Conservation (phyloP, 306 rosid genomes). For the Ochetophila trinervis region DNA sequence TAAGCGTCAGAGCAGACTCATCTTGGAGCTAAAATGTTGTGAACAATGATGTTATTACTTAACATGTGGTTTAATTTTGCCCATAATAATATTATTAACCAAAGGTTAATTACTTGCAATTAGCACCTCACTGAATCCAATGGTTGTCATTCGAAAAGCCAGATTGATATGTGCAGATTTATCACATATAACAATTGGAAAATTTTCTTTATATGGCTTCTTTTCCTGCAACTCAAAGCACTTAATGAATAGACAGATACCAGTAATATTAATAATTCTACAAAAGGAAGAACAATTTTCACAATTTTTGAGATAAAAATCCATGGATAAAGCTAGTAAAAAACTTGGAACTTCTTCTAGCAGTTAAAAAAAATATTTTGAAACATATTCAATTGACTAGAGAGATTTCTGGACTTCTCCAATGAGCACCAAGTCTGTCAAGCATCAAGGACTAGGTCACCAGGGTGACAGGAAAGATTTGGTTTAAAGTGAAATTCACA, state of each 20-base stretch:
- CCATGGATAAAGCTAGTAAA: neutral
- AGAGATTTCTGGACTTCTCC: conserved; percentile 13
- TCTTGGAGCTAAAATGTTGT: conserved; percentile 64
- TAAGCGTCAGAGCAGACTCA: conserved; percentile 65
- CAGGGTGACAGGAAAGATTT: neutral
- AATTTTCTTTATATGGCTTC: conserved; percentile 53
- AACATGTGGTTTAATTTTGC: neutral
- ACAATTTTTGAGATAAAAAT: conserved; percentile 4
- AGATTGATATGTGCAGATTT: conserved; percentile 58
- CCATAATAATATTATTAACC: neutral
- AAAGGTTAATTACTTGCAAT: conserved; percentile 17
- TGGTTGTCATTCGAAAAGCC: conserved; percentile 65
- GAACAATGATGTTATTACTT: neutral
- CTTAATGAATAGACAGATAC: conserved; percentile 16
- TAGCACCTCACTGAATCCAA: conserved; percentile 69
- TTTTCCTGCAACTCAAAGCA: conserved; percentile 56
- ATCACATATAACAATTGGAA: conserved; percentile 65
- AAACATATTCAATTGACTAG: neutral
- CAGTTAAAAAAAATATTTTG: no score
- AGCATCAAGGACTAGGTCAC: neutral
- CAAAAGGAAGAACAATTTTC: conserved; percentile 8
- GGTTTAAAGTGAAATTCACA: conserved; percentile 7
- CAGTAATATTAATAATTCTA: conserved; percentile 15
- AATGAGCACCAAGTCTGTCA: neutral
- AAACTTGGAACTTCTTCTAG: neutral